Evolutionary conservation across 2,329 filamentous ascomycete genomes (phyloP).

Genomic region (Sarocladium brachiariae): DNA sequence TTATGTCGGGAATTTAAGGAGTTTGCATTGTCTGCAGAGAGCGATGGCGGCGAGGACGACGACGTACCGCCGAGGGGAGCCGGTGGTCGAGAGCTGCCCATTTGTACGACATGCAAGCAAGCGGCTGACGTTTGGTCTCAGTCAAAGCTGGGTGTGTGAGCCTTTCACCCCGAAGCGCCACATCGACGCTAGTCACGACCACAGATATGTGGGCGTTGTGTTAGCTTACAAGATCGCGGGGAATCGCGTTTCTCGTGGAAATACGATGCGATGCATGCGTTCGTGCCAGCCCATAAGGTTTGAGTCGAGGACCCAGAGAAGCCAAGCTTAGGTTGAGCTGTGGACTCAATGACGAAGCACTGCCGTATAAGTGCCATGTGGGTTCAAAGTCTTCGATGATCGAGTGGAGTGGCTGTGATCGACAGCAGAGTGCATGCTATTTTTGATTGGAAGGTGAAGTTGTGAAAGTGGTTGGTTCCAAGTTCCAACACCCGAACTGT

Average conservation of each 20-base stretch:
- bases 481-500: too few species aligned
- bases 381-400: too few species aligned
- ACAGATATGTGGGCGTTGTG: not conserved
- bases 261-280: conserved; percentile 2
- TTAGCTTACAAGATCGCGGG: conserved; percentile 4
- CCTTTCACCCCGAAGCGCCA: conserved; percentile 9
- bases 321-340: not conserved
- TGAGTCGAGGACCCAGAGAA: not conserved
- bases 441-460: not conserved
- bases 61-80: not conserved
- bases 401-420: too few species aligned
- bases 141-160: conserved; percentile 3
- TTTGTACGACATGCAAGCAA: not conserved
- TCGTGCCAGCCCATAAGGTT: not conserved
- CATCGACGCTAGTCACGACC: conserved; percentile 7
- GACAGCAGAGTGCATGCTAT: too few species aligned
- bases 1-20: not conserved
- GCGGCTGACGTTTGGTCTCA: conserved; percentile 7
- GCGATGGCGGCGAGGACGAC: not conserved
- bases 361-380: not conserved
- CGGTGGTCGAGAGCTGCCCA: not conserved
- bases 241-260: not conserved
- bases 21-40: not conserved
- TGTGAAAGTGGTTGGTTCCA: too few species aligned
- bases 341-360: not conserved